Evolutionary conservation across 192 early-diverging fungal genomes (phyloP).

Genomic region (Chytriomyces sp.): DNA sequence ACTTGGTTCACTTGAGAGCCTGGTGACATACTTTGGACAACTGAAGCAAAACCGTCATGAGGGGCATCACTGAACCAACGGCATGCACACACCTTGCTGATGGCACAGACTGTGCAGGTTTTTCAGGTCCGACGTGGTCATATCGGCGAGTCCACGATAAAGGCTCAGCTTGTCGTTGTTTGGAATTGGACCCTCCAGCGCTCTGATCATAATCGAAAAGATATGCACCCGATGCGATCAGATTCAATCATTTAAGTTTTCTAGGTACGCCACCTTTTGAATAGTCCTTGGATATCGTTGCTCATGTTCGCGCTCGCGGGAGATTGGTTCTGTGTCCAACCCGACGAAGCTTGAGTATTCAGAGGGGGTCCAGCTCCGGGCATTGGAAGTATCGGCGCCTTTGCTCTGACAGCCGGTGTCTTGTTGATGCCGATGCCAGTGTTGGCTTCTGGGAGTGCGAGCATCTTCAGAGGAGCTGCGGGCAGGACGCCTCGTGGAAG

Average conservation of each 20-base stretch:
- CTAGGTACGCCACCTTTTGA: slow-evolving; percentile 2
- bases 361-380: too few relatives aligned
- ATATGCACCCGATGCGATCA: too few relatives aligned
- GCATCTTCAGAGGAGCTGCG: too few relatives aligned
- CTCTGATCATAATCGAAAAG: neutral
- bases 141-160: neutral
- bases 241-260: too few relatives aligned
- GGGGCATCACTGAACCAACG: neutral
- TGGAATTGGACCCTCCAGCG: neutral
- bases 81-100: neutral
- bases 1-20: neutral
- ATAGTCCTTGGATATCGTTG: neutral
- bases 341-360: too few relatives aligned
- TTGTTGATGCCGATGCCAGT: too few relatives aligned
- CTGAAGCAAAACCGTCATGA: neutral
- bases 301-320: too few relatives aligned
- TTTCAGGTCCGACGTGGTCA: neutral
- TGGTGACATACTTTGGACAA: neutral
- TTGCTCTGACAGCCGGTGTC: too few relatives aligned
- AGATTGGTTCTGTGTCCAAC: too few relatives aligned
- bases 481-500: too few relatives aligned
- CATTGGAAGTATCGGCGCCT: too few relatives aligned
- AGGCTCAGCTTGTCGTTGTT: neutral
- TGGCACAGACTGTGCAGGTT: neutral
- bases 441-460: too few relatives aligned